phyloP scores from a whole-genome alignment of 495 filamentous ascomycete species.

The Penicillium pulvis region DNA sequence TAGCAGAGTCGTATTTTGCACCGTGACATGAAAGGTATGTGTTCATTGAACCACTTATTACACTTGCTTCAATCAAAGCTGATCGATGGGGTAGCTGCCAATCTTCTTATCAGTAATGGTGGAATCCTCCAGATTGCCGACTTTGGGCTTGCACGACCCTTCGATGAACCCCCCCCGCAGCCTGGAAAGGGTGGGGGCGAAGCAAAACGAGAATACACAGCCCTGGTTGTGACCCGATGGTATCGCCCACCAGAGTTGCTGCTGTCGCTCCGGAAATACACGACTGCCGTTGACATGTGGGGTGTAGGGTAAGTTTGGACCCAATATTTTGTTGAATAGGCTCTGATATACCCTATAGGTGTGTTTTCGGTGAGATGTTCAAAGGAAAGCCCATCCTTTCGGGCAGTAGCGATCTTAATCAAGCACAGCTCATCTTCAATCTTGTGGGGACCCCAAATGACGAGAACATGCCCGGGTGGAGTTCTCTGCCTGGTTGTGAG shows the following conservation, averaged over 20 bases:
- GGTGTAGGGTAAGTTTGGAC: constrained; percentile 74
- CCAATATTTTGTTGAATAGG: neutral
- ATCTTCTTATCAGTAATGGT: constrained; percentile 92
- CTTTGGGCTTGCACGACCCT: constrained; percentile 93
- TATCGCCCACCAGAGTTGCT: constrained; percentile 95
- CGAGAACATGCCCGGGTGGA: constrained; percentile 93
- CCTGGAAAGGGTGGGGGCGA: constrained; percentile 81
- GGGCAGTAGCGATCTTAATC: constrained; percentile 84
- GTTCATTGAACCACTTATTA: neutral
- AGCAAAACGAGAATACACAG: constrained; percentile 88
- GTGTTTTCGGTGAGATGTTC: constrained; percentile 98
- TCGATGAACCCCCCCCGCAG: constrained; percentile 80
- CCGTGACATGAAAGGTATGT: constrained; percentile 87
- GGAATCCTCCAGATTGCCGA: constrained; percentile 96
- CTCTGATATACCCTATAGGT: constrained; percentile 52
- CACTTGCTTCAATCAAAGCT: constrained; percentile 18
- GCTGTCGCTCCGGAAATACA: constrained; percentile 83
- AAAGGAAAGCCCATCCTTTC: constrained; percentile 89
- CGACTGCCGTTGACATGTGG: constrained; percentile 97
- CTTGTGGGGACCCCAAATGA: constrained; percentile 92
- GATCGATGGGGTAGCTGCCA: constrained; percentile 66
- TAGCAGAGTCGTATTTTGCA: constrained; percentile 78
- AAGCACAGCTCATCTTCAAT: constrained; percentile 87
- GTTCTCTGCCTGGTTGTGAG: constrained; percentile 76
- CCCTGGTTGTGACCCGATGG: constrained; percentile 93